Conservation (phyloP, 257 asterid species). For the Scutellaria minor region DNA sequence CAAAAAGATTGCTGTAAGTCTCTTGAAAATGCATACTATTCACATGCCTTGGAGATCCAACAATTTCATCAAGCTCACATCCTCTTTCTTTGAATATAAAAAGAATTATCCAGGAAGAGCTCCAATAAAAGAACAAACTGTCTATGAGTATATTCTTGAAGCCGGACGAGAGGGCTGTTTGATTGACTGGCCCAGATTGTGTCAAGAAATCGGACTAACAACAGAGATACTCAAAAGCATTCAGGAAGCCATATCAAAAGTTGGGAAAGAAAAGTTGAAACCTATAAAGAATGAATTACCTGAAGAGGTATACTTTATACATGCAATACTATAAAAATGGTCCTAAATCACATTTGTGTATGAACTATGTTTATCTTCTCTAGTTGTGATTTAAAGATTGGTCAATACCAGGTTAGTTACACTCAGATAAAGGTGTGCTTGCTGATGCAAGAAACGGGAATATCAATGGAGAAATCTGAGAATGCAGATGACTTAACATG, state of each 20-base stretch:
- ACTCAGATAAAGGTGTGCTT: constrained; percentile 63
- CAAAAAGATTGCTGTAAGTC: constrained; percentile 72
- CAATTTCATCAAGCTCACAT: constrained; percentile 18
- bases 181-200: constrained; percentile 77
- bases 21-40: constrained; percentile 30
- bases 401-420: constrained; percentile 63
- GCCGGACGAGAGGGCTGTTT: constrained; percentile 76
- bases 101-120: constrained; percentile 84
- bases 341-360: background rate
- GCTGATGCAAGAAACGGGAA: constrained; percentile 68
- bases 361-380: constrained; percentile 1
- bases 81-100: background rate
- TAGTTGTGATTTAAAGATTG: constrained; percentile 19
- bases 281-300: constrained; percentile 87
- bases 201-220: constrained; percentile 67
- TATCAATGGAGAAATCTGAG: constrained; percentile 33
- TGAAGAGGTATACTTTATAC: constrained; percentile 67
- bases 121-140: constrained; percentile 83
- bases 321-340: constrained; percentile 9
- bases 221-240: constrained; percentile 51
- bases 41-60: constrained; percentile 10
- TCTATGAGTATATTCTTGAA: constrained; percentile 70
- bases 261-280: constrained; percentile 80
- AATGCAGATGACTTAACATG: constrained; percentile 38
- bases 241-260: constrained; percentile 58